phyloP scores from a whole-genome alignment of 139 green algal genomes.

The Chlamydomonas incerta region DNA sequence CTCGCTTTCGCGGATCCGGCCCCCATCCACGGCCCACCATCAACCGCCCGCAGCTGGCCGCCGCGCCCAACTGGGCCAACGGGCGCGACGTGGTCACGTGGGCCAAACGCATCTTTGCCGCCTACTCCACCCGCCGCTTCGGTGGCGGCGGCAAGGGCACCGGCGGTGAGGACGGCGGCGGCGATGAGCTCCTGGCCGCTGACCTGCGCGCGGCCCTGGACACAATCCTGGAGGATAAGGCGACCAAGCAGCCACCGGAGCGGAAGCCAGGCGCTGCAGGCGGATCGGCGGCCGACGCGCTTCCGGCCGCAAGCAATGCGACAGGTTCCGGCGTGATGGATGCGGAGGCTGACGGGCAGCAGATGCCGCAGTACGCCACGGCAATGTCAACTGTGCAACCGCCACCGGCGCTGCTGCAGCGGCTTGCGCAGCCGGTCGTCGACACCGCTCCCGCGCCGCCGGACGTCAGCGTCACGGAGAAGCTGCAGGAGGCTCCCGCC shows the following conservation, averaged over 20 bases:
- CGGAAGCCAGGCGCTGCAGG: too few species aligned
- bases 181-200: neutral
- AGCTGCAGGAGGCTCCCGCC: neutral
- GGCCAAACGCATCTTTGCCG: slow-evolving; percentile 46
- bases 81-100: slow-evolving; percentile 55
- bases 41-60: slow-evolving; percentile 36
- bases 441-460: too few species aligned
- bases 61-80: slow-evolving; percentile 55
- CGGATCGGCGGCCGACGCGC: too few species aligned
- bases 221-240: slow-evolving; percentile 24
- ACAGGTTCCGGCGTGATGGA: too few species aligned
- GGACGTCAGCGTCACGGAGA: too few species aligned
- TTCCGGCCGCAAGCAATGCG: too few species aligned
- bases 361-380: too few species aligned
- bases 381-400: neutral
- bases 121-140: slow-evolving; percentile 30
- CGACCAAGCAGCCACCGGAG: neutral
- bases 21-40: neutral
- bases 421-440: too few species aligned
- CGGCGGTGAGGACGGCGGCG: too few species aligned
- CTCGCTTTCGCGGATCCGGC: too few species aligned
- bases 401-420: neutral
- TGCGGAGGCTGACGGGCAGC: too few species aligned
- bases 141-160: too few species aligned
- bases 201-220: slow-evolving; percentile 27